Conservation (phyloP, 345 rosid genomes). For the Nephelium lappaceum region DNA sequence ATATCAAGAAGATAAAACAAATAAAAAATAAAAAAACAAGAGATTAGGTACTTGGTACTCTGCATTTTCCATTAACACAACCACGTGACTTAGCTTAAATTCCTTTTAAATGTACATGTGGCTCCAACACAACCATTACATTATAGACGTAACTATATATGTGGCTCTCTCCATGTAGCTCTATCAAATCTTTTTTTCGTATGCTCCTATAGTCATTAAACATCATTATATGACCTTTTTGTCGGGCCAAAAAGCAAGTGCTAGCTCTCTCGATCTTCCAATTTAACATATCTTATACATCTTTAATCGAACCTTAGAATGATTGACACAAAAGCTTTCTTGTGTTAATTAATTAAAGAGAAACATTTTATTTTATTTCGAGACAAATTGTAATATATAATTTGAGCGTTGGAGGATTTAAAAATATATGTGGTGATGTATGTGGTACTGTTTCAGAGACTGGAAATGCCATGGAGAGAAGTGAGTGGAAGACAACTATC, state of each 20-base stretch:
- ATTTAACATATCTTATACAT: no score
- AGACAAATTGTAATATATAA: no score
- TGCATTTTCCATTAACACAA: constrained; percentile 3
- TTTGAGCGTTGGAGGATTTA: no score
- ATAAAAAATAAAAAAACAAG: not conserved
- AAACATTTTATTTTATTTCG: no score
- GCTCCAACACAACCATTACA: constrained; percentile 9
- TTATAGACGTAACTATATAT: not conserved
- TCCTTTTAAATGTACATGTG: not conserved
- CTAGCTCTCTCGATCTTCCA: no score
- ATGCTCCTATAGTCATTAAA: not conserved
- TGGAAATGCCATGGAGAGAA: no score
- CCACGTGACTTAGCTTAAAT: constrained; percentile 18
- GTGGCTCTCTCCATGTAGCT: not conserved
- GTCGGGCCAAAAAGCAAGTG: constrained; percentile 11
- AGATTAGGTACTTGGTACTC: constrained; percentile 6
- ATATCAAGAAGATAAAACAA: not conserved
- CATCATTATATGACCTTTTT: constrained; percentile 11
- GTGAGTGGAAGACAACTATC: not conserved
- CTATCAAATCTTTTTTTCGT: no score
- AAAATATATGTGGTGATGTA: no score
- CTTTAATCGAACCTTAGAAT: no score
- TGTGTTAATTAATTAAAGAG: no score
- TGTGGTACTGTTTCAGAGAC: no score
- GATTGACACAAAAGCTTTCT: no score